Evolutionary conservation across 768 basidiomycete genomes (phyloP).

Genomic region (Mycena pura): DNA sequence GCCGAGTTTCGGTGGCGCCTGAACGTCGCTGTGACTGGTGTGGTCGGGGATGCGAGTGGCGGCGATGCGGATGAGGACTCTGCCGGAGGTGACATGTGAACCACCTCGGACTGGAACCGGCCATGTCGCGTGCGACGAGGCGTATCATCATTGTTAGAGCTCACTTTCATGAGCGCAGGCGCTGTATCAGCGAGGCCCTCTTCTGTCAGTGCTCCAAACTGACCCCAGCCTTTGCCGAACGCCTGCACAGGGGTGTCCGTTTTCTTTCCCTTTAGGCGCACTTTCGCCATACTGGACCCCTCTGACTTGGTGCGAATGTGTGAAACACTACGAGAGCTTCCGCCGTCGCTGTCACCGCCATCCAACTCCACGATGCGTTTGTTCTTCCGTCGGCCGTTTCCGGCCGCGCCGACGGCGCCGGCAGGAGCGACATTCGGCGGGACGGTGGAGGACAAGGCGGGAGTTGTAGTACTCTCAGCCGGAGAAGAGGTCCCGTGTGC

Average conservation of each 20-base stretch:
- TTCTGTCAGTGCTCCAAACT: conserved; percentile 25
- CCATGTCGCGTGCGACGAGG: conserved; percentile 49
- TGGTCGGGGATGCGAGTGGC: conserved; percentile 15
- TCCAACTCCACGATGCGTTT: conserved; percentile 85
- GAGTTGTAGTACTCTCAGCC: conserved; percentile 33
- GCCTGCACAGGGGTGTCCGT: conserved; percentile 4
- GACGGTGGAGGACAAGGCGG: conserved; percentile 40
- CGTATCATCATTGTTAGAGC: conserved; percentile 10
- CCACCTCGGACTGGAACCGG: conserved; percentile 58
- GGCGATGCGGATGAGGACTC: conserved; percentile 23
- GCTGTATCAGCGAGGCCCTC: conserved; percentile 4
- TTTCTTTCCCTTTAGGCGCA: conserved; percentile 32
- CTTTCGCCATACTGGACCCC: conserved; percentile 30
- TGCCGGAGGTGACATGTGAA: conserved; percentile 31
- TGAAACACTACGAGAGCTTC: conserved; percentile 30
- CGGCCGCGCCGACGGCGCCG: conserved; percentile 41
- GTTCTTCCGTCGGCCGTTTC: conserved; percentile 62
- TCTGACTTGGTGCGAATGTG: conserved; percentile 44
- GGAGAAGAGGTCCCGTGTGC: conserved; percentile 29
- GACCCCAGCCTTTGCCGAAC: conserved; percentile 19
- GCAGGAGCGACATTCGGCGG: conserved; percentile 53
- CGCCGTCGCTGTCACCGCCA: conserved; percentile 50
- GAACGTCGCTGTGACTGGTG: conserved; percentile 25
- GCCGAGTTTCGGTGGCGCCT: conserved; percentile 30
- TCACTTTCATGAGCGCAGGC: conserved; percentile 22